A percentile compares a stretch with the other conserved stretches of the same genome.
phyloP scores from a whole-genome alignment of 2,329 filamentous ascomycete genomes.

The Xylariaceae sp. region DNA sequence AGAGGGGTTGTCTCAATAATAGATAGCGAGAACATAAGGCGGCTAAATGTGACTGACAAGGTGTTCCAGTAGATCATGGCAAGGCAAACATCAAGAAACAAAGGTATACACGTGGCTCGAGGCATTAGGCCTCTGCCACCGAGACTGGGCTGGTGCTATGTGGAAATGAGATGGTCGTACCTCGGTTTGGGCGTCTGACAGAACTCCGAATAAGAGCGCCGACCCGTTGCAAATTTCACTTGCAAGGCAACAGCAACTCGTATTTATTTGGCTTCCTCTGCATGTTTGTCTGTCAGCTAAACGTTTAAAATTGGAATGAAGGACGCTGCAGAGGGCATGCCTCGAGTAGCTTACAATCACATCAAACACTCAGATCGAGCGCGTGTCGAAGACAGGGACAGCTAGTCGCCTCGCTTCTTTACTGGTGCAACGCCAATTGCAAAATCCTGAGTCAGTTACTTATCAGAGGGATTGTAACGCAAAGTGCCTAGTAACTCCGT shows the following conservation, averaged over 20 bases:
- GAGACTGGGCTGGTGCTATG: slow-evolving; percentile 18
- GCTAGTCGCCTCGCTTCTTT: neutral
- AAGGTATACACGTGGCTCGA: slow-evolving; percentile 26
- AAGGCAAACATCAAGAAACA: neutral
- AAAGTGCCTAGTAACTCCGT: slow-evolving; percentile 32
- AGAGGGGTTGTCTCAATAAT: slow-evolving; percentile 4
- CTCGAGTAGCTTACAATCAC: slow-evolving; percentile 8
- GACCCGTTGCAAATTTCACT: neutral
- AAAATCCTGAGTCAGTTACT: slow-evolving; percentile 28
- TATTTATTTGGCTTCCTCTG: neutral
- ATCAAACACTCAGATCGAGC: neutral
- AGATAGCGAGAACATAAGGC: slow-evolving; percentile 17
- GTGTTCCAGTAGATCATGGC: slow-evolving; percentile 11
- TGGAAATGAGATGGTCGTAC: slow-evolving; percentile 32
- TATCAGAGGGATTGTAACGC: slow-evolving; percentile 31
- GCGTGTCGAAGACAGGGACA: neutral
- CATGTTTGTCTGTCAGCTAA: slow-evolving; percentile 6
- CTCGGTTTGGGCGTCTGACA: slow-evolving; percentile 13
- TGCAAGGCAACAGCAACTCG: slow-evolving; percentile 1
- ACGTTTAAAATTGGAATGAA: neutral
- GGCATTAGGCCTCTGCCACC: slow-evolving; percentile 7
- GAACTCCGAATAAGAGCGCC: neutral
- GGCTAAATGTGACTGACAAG: slow-evolving; percentile 13
- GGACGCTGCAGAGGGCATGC: neutral
- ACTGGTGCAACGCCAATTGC: slow-evolving; percentile 11